These are phyloP conservation scores for Fusarium compactum DNA, from an alignment of 2,329 filamentous ascomycete genomes.

Conservation along the genomic window DNA sequence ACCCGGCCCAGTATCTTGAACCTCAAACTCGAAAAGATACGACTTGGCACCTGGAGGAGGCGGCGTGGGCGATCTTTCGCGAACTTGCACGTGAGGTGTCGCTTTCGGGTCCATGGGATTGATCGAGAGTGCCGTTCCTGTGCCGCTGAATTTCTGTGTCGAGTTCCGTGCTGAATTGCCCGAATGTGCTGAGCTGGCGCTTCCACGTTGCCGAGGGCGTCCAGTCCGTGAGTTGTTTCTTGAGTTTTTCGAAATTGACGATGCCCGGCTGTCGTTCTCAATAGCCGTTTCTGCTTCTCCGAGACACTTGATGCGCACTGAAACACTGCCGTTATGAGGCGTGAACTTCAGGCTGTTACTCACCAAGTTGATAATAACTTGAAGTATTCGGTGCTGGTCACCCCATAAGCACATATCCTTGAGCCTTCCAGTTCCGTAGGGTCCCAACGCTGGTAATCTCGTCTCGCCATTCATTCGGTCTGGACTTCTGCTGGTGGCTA, in stretches of 20 bases:
- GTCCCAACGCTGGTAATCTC: slow-evolving; percentile 70
- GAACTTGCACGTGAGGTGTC: slow-evolving; percentile 59
- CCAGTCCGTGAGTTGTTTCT: slow-evolving; percentile 58
- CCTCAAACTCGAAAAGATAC: slow-evolving; percentile 87
- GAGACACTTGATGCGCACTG: slow-evolving; percentile 79
- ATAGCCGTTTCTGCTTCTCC: slow-evolving; percentile 65
- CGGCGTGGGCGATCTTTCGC: slow-evolving; percentile 69
- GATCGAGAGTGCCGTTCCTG: slow-evolving; percentile 69
- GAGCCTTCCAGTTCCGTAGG: slow-evolving; percentile 73
- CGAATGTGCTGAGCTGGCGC: slow-evolving; percentile 64
- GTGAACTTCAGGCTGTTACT: slow-evolving; percentile 95
- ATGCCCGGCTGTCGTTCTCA: slow-evolving; percentile 63
- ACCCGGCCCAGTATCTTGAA: slow-evolving; percentile 88
- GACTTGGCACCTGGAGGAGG: slow-evolving; percentile 72
- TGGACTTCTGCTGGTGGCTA: slow-evolving; percentile 46
- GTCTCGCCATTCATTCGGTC: slow-evolving; percentile 52
- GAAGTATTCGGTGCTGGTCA: slow-evolving; percentile 90
- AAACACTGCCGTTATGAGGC: slow-evolving; percentile 78
- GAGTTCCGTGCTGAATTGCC: slow-evolving; percentile 56
- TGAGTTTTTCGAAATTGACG: slow-evolving; percentile 64
- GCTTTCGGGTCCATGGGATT: slow-evolving; percentile 71
- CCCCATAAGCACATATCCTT: slow-evolving; percentile 92
- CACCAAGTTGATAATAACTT: slow-evolving; percentile 93
- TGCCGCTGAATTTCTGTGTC: slow-evolving; percentile 45
- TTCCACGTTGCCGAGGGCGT: slow-evolving; percentile 59